Evolutionary conservation across 495 filamentous ascomycete genomes (phyloP), one percentile per base, ranked within the genome.

Genomic region (Hyaloscypha variabilis): DNA sequence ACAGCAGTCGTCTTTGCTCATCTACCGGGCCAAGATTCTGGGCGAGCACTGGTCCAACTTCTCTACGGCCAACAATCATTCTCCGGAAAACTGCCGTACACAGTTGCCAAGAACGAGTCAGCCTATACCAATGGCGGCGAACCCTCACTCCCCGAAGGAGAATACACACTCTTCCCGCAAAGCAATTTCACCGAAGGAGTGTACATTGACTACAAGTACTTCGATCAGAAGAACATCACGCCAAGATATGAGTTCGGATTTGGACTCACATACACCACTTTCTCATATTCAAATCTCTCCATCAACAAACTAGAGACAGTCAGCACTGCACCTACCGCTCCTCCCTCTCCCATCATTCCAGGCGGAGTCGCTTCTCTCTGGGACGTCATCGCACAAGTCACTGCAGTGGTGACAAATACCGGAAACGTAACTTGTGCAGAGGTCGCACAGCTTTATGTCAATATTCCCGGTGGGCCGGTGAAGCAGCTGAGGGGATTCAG

Each of bases 241-340:
- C 93, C 94, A 0, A 87, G 92, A 67, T 99, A 90, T 75, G 92
- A 96, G 73, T 99, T 97, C 68, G 94, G 94, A 11, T 91, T 85
- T 63, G 90, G 90, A 2, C 77, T 91, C 2, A 86, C 84, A 21
- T 92, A 90, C 73, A 90, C 88, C 4, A 87, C 81, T 3, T 91
- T 90, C 73, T 68, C 74, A 10, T 84, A 81, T 64, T 75, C 79
- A 0, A 71, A 71, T 36, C 76, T 87, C 2, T 30, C 63, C 0
- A 72, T 85, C 46, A 57, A 76, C 19, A 64, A 70, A 28, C 54
- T 64, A 6, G 61, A 53, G 0, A 71, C 60, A 19, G 69, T 62
- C 68, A 67, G 70, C 39, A 78, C 30, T 6, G 30, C 80, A 11
- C 66, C 58, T 0, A 66, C 65, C 36, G 76, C 69, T 60, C 79